Evolutionary conservation across 768 basidiomycete species (phyloP), one percentile per base, ranked within the genome.

Genomic region (Sarcodon sp.): DNA sequence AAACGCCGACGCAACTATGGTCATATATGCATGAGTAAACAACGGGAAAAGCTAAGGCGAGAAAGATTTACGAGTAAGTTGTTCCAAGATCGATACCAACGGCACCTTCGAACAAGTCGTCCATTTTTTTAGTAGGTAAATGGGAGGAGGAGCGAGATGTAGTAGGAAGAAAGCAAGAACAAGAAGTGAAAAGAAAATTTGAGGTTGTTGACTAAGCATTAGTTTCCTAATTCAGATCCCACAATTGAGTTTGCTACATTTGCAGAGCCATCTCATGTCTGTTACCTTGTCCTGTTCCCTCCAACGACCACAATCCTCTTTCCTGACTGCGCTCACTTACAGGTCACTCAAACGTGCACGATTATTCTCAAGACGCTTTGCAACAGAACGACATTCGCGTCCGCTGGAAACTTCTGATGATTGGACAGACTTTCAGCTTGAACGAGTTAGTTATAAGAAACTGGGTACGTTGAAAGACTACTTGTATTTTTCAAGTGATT

Each of bases 71-170:
- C 86, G 88, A 89, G 80, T 97, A 98, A 57, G 93, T 98, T 54
- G 93, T 96, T 59, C 93, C 92, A 59, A 88, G 82, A 76, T 92
- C 92, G 66, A 93, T 93, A 68, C 93, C 93, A 70, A 97, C 75
- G 64, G 93, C 93, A 65, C 93, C 93, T 63, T 94, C 90, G 69
- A 86, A 98, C 62, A 83, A 66, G 39, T 41, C 39, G 15, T 41
- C 39, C 80, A 87, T 84, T 74, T 76, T 82, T 69, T 69, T 65
- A 59, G 55, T 59, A 54, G 50, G 55, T 61, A 56, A 61, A 52
- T 57, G 60, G 21, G 21, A 27, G 21, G 21, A 27, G 4, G 21
- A 27, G 21, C 21, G 21, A 27, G 21, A 27, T 27, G 21, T 27
- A 27, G 21, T 27, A 27, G 21, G 4, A 27, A 4, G 21, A 27